Evolutionary conservation across 805 yeast species (phyloP).

Genomic region (Myxozyma geophila): DNA sequence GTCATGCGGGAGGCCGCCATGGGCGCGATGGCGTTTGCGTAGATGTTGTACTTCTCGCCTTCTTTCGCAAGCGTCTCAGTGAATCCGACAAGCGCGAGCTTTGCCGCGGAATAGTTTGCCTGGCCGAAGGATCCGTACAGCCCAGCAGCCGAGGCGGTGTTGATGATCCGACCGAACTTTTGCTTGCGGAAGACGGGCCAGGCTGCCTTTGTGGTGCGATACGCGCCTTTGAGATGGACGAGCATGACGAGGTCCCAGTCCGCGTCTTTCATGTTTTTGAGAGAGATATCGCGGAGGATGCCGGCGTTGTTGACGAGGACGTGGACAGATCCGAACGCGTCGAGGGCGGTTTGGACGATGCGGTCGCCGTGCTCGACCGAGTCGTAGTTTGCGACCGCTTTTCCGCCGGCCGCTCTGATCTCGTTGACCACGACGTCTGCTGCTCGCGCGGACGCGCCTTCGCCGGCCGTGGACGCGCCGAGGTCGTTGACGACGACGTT

Average conservation of each 20-base stretch:
- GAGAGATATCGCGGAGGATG: constrained; percentile 82
- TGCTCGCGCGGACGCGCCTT: constrained; percentile 61
- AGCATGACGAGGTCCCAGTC: constrained; percentile 80
- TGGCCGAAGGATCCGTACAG: constrained; percentile 97
- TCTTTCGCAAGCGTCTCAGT: constrained; percentile 95
- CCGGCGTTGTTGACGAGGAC: constrained; percentile 93
- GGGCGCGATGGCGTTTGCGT: constrained; percentile 88
- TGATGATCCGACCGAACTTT: constrained; percentile 83
- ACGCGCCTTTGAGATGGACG: constrained; percentile 91
- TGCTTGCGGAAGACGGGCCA: constrained; percentile 90
- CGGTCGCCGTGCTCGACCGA: constrained; percentile 84
- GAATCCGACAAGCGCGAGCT: constrained; percentile 85
- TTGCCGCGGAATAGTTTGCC: constrained; percentile 92
- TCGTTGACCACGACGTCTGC: constrained; percentile 87
- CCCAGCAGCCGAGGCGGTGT: constrained; percentile 98
- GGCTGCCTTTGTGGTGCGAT: constrained; percentile 80
- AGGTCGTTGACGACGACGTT: constrained; percentile 93
- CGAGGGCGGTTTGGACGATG: constrained; percentile 83
- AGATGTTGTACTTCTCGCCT: constrained; percentile 82
- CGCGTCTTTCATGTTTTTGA: constrained; percentile 81
- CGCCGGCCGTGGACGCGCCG: constrained; percentile 81
- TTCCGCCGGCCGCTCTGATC: constrained; percentile 74
- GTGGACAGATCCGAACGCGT: constrained; percentile 86
- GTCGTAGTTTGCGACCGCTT: constrained; percentile 92
- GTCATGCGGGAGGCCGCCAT: constrained; percentile 97